These are phyloP conservation scores for Eucalyptus tenuipes DNA, from an alignment of 345 rosid species.

Conservation along the genomic window DNA sequence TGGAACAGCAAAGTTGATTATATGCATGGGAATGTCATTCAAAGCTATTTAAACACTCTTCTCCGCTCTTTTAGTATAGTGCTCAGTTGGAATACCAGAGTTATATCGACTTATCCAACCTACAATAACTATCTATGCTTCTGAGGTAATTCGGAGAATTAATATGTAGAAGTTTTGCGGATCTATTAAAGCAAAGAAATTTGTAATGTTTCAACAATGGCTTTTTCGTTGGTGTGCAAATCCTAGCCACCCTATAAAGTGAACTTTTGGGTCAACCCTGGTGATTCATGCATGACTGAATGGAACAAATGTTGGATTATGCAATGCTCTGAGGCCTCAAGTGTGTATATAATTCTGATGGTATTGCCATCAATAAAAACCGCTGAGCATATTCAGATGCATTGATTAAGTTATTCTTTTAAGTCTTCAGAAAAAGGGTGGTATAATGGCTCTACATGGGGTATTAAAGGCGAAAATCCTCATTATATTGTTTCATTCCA, in stretches of 20 bases:
- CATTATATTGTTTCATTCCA: background rate
- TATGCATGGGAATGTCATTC: background rate
- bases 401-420: background rate
- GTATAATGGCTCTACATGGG: background rate
- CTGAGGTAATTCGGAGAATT: background rate
- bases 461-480: background rate
- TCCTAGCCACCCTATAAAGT: background rate
- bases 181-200: background rate
- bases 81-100: background rate
- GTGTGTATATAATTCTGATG: background rate
- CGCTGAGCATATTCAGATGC: background rate
- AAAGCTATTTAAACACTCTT: background rate
- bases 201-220: background rate
- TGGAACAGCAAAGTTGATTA: background rate
- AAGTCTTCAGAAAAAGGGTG: background rate
- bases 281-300: background rate
- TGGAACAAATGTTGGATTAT: background rate
- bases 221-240: background rate
- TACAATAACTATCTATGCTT: background rate
- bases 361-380: background rate
- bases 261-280: background rate
- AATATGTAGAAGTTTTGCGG: background rate
- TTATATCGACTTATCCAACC: background rate
- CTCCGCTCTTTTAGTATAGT: background rate
- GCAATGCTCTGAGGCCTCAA: background rate